These are phyloP conservation scores for Delphinella strobiligena DNA, from an alignment of 2,329 filamentous ascomycete genomes.

Conservation along the genomic window DNA sequence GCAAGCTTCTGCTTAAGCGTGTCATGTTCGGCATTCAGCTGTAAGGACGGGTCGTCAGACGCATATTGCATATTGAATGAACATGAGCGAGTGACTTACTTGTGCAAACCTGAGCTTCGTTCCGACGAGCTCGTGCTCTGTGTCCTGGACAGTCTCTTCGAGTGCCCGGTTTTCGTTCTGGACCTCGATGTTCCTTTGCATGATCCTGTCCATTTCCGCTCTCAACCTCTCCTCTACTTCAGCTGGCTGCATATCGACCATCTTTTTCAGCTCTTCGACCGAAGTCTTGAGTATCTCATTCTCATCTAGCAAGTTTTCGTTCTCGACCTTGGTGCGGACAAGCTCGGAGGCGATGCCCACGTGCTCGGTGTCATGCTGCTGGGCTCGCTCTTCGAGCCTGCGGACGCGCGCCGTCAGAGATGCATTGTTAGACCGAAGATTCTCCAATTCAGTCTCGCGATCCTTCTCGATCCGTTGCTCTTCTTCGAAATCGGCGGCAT, in stretches of 20 bases:
- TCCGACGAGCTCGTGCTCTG: conserved; percentile 83
- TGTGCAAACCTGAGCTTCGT: conserved; percentile 94
- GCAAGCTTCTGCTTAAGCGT: conserved; percentile 37
- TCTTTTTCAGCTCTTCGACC: conserved; percentile 69
- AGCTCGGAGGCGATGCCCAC: conserved; percentile 83
- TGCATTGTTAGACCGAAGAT: conserved; percentile 53
- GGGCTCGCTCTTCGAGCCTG: conserved; percentile 72
- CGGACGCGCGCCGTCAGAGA: conserved; percentile 66
- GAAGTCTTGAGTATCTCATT: conserved; percentile 81
- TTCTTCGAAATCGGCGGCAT: conserved; percentile 85
- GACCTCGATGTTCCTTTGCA: conserved; percentile 84
- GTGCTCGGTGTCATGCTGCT: conserved; percentile 82
- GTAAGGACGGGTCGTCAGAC: background rate
- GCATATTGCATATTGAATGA: background rate
- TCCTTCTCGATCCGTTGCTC: conserved; percentile 72
- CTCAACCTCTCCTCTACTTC: conserved; percentile 76
- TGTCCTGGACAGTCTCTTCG: conserved; percentile 80
- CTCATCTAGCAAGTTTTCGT: conserved; percentile 76
- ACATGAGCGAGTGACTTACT: conserved; percentile 46
- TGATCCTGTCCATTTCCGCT: conserved; percentile 78
- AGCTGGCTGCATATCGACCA: conserved; percentile 80
- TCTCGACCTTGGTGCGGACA: conserved; percentile 85
- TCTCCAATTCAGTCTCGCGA: conserved; percentile 68
- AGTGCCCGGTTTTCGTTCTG: conserved; percentile 83
- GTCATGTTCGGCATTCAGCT: conserved; percentile 38